These are phyloP conservation scores for Dipteronia dyeriana DNA, from an alignment of 345 rosid genomes.

Conservation along the genomic window DNA sequence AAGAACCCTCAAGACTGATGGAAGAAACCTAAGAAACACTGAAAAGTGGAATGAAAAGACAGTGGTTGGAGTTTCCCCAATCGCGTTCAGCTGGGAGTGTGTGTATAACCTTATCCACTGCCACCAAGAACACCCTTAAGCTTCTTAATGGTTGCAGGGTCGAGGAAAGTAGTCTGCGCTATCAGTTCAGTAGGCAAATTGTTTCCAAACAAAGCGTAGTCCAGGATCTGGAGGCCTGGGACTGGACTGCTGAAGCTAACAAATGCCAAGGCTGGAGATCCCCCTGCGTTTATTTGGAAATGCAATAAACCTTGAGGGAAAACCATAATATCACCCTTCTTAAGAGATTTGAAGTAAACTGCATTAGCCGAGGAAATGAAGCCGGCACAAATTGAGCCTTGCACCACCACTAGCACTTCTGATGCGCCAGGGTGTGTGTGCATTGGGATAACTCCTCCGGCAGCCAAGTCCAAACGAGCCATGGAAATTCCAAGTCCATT, in stretches of 20 bases:
- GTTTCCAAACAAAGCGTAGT: slow-evolving; percentile 66
- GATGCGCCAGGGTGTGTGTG: slow-evolving; percentile 85
- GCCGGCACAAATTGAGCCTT: slow-evolving; percentile 73
- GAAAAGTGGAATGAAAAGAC: neutral
- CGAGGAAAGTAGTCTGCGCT: slow-evolving; percentile 60
- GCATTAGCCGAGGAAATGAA: slow-evolving; percentile 69
- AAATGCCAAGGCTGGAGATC: slow-evolving; percentile 44
- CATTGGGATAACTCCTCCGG: slow-evolving; percentile 71
- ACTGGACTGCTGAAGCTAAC: slow-evolving; percentile 68
- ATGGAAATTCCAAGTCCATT: slow-evolving; percentile 80
- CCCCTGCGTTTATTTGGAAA: slow-evolving; percentile 65
- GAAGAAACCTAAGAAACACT: neutral
- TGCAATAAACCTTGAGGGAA: slow-evolving; percentile 81
- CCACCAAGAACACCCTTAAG: slow-evolving; percentile 92
- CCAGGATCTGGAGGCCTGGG: slow-evolving; percentile 77
- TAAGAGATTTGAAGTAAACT: slow-evolving; percentile 53
- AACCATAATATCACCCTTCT: slow-evolving; percentile 67
- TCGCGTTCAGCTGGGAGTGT: neutral
- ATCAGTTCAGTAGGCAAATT: slow-evolving; percentile 62
- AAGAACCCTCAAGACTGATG: neutral
- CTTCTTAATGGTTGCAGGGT: slow-evolving; percentile 68
- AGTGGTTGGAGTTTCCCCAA: neutral
- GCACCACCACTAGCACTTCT: slow-evolving; percentile 51
- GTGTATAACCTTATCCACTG: slow-evolving; percentile 37
- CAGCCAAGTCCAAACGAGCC: slow-evolving; percentile 76